phyloP scores from a whole-genome alignment of 202 grass and related monocot species.

The Carex sylvatica region DNA sequence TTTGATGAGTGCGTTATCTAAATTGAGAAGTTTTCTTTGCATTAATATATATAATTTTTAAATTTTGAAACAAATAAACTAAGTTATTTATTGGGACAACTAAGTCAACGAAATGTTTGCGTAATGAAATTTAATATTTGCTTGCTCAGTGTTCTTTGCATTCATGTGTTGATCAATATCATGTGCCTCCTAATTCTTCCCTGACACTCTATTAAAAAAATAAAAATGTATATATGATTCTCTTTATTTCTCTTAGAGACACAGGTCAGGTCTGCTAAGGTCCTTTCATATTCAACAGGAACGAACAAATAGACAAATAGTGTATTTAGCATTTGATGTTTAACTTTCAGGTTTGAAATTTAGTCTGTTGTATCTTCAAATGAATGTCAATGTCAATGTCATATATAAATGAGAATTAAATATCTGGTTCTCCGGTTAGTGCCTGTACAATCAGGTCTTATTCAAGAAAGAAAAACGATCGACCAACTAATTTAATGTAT shows the following conservation, averaged over 20 bases:
- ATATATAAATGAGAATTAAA: neutral
- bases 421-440: neutral
- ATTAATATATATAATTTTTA: neutral
- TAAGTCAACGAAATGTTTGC: neutral
- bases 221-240: no score
- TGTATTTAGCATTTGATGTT: neutral
- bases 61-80: neutral
- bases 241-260: no score
- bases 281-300: no score
- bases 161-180: neutral
- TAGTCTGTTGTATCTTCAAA: neutral
- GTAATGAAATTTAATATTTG: neutral
- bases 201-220: no score
- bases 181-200: neutral
- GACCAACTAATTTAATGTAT: neutral
- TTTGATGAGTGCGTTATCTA: no score
- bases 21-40: neutral
- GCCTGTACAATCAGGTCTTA: slow-evolving; percentile 1
- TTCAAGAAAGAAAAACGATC: neutral
- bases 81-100: neutral
- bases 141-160: neutral
- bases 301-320: no score
- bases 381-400: neutral
- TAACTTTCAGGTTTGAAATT: neutral
- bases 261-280: no score